Base-by-base conservation (phyloP, 495 filamentous ascomycete species). In the Thermothielavioides terrestris region DNA sequence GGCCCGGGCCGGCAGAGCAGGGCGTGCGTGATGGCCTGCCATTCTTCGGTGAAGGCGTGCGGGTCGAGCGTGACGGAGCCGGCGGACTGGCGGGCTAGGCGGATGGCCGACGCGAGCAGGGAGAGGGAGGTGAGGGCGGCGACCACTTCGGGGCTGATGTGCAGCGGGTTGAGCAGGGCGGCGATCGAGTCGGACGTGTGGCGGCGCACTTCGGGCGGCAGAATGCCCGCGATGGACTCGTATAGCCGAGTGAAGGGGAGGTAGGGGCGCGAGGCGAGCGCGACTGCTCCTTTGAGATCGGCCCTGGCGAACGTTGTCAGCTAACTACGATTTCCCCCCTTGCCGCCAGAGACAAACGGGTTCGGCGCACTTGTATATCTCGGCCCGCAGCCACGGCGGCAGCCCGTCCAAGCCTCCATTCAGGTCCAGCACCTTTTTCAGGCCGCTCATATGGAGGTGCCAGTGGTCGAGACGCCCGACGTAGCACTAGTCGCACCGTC, bases 391-490 rank as follows among this genome's bases (percentile, higher is more conserved):
- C 39, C 42, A 44, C 9, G 57, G 46, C 20, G 47, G 52, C 18
- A 62, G 27, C 2, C 56, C 50, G 5, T 11, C 46, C 32, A 55
- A 26, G 0, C 57, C 54, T n/a, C 52, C 58, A 14, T 50, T 46
- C 9, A 63, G 26, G 27, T 61, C 57, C 14, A 66, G 48, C 11
- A 61, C 53, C 23, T 60, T 59, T 12, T 54, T 53, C 4, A 66
- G 52, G 1, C 63, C 63, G 10, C 45, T 32, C 58, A 66, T 66
- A 41, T 66, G 63, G 30, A 63, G 48, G 28, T 61, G 43, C 63
- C 63, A 66, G 40, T 66, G 57, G 14, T 63, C 60, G 25, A 63
- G 56, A 0, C 63, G 52, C 5, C 59, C 57, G 9, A 61, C 56
- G 35, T 60, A 62, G 28, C 53, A 55, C 57, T 61, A 18, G 15